Base-by-base conservation (phyloP, 169 alveolate genomes). In the Plasmodium yoelii region DNA sequence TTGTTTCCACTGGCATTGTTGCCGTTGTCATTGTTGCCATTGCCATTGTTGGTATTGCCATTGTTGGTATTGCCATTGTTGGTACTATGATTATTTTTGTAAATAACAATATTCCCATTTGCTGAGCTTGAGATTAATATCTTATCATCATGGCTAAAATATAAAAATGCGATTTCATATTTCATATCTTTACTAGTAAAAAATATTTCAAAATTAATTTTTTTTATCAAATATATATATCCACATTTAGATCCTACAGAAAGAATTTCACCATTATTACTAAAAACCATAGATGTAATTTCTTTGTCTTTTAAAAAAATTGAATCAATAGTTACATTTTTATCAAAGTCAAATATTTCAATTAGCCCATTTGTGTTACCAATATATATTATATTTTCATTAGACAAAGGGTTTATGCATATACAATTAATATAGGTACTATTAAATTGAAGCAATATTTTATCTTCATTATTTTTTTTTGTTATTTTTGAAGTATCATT, bases 181-280 rank as follows among this genome's bases (percentile, higher is more conserved):
- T 82, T 82, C 73, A 82, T 67, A 34, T 82, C 90, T 68, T 56
- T 82, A 72, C 90, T 82, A 28, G 51, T 67, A 49, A 82, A 82
- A 55, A 82, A 68, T 39, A 47, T 65, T 53, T 82, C 61, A 24
- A 53, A 47, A 0, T 12, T 69, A 46, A 12, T 60, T 46, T 72
- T n/a, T 12, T 55, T 82, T 26, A 82, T 65, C 55, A 82, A 12
- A 22, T 68, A 65, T 51, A 82, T 28, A 51, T 26, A 68, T 15
- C 90, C 90, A 47, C 90, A 82, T 70, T 82, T 82, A 24, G 86
- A 82, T 8, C 90, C 90, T 13, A 82, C 73, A 26, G 86, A 82
- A 8, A 82, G 39, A 13, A 82, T 68, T 19, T 53, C 9, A 18
- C 90, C 90, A 22, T 70, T 68, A 49, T 69, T 82, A 9, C 73